These are phyloP conservation scores for Alternaria viburni DNA, from an alignment of 2,329 filamentous ascomycete genomes.

Conservation along the genomic window DNA sequence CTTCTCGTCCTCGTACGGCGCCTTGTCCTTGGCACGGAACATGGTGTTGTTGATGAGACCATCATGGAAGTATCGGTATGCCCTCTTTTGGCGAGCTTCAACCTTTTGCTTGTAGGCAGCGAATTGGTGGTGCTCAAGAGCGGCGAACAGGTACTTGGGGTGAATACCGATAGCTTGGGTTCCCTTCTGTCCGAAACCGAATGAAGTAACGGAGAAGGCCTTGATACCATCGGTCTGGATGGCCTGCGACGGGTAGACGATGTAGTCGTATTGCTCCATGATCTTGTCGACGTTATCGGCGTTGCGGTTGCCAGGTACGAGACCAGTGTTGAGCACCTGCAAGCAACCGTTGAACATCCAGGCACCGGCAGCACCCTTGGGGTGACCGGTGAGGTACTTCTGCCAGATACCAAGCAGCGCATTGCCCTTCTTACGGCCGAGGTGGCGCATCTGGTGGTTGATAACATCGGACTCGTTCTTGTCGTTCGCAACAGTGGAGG, in stretches of 20 bases:
- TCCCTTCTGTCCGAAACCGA: constrained; percentile 99
- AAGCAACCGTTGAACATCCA: constrained; percentile 99
- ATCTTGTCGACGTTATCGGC: constrained; percentile 95
- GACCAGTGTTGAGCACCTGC: constrained; percentile 90
- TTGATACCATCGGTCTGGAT: constrained; percentile 99
- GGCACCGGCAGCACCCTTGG: constrained; percentile 97
- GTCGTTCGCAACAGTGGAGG: constrained; percentile 97
- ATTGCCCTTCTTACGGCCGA: constrained; percentile 95
- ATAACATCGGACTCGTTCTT: constrained; percentile 99
- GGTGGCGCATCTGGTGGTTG: constrained; percentile 92
- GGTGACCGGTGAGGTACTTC: constrained; percentile 98
- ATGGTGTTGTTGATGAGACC: constrained; percentile 97
- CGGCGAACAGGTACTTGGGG: constrained; percentile 92
- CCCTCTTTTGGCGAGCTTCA: constrained; percentile 93
- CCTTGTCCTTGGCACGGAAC: constrained; percentile 92
- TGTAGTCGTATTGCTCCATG: constrained; percentile 98
- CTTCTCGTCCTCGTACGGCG: constrained; percentile 88
- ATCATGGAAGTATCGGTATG: constrained; percentile 98
- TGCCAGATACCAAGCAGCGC: constrained; percentile 97
- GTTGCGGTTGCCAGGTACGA: constrained; percentile 96
- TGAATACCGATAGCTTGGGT: constrained; percentile 97
- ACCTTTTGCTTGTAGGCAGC: constrained; percentile 85
- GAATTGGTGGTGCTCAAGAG: constrained; percentile 87
- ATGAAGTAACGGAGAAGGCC: constrained; percentile 98
- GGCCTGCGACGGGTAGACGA: constrained; percentile 92